phyloP scores from a whole-genome alignment of 192 early-diverging fungal species.

The Backusella morwellensis region DNA sequence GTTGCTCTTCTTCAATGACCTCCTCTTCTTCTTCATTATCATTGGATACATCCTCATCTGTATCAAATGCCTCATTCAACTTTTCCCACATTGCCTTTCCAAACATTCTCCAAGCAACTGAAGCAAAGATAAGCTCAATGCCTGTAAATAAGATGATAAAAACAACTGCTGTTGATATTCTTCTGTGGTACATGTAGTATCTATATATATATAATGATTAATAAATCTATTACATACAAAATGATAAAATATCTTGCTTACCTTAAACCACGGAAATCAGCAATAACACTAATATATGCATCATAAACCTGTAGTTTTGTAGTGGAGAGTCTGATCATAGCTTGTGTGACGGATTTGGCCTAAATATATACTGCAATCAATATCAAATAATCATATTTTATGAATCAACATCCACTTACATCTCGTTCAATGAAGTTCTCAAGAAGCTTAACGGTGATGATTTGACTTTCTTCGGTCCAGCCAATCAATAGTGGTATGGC shows the following conservation, averaged over 20 bases:
- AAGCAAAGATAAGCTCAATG: slow-evolving; percentile 47
- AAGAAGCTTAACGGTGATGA: slow-evolving; percentile 20
- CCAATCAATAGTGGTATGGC: slow-evolving; percentile 31
- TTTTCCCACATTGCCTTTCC: slow-evolving; percentile 23
- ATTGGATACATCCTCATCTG: neutral
- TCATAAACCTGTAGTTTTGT: slow-evolving; percentile 47
- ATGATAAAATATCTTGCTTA: slow-evolving; percentile 10
- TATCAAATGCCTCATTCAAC: slow-evolving; percentile 1
- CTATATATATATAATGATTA: slow-evolving; percentile 17
- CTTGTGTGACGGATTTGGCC: slow-evolving; percentile 42
- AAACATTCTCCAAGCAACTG: slow-evolving; percentile 47
- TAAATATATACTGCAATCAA: neutral
- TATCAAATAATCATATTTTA: neutral
- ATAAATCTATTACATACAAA: no score
- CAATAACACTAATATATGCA: slow-evolving; percentile 48
- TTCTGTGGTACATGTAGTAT: slow-evolving; percentile 55
- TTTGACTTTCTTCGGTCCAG: slow-evolving; percentile 28
- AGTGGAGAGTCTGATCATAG: slow-evolving; percentile 41
- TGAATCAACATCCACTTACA: neutral
- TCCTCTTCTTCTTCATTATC: neutral
- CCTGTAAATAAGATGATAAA: slow-evolving; percentile 46
- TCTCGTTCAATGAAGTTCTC: slow-evolving; percentile 28
- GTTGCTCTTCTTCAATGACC: neutral
- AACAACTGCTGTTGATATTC: slow-evolving; percentile 40
- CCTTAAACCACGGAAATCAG: slow-evolving; percentile 59